Evolutionary conservation across 305 asterid genomes (phyloP).

Genomic region (Petunia hybrid): DNA sequence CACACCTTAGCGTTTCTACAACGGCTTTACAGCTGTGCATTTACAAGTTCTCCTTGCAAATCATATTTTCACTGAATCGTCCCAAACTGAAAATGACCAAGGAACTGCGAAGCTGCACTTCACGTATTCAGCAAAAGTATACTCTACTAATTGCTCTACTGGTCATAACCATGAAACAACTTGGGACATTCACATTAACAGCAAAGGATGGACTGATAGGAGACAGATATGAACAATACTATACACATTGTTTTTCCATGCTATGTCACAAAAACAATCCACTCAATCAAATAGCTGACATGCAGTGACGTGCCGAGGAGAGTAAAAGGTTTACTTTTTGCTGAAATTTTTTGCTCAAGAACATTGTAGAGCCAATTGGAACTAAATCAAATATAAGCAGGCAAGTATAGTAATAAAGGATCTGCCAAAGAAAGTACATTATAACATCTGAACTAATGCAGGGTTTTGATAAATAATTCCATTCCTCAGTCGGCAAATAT

Average conservation of each 20-base stretch:
- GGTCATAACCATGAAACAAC: too few relatives aligned
- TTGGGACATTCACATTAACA: too few relatives aligned
- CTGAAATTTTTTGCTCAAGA: neutral
- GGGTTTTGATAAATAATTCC: neutral
- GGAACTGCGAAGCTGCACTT: neutral
- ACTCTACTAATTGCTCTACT: too few relatives aligned
- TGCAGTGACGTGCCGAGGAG: neutral
- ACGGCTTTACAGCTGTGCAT: neutral
- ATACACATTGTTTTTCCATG: too few relatives aligned
- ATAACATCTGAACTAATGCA: slow-evolving; percentile 14
- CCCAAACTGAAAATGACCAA: neutral
- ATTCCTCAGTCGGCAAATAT: slow-evolving; percentile 15
- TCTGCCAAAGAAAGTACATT: neutral
- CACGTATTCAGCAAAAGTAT: too few relatives aligned
- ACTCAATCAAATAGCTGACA: too few relatives aligned
- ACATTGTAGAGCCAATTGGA: neutral
- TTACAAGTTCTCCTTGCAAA: neutral
- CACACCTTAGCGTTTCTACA: too few relatives aligned
- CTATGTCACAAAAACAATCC: too few relatives aligned
- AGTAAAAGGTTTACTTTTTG: neutral
- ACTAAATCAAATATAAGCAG: slow-evolving; percentile 12
- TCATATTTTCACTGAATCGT: neutral
- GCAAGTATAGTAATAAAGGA: slow-evolving; percentile 8
- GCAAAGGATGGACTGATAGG: too few relatives aligned
- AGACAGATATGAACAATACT: too few relatives aligned